phyloP scores from a whole-genome alignment of 176 grass and related monocot species.

The Avena insularis region DNA sequence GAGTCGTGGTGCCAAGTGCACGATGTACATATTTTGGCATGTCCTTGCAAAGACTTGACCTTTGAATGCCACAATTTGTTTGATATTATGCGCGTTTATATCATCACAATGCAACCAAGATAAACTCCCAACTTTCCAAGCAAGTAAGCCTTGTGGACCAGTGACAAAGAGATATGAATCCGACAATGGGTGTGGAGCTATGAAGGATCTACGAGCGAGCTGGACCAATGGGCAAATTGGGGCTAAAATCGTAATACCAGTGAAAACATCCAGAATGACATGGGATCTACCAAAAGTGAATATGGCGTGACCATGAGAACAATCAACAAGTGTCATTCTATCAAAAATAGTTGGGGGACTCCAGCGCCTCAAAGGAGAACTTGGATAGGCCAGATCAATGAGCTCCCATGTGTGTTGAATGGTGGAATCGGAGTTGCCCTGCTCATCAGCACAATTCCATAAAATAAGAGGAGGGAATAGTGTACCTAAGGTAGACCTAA shows the following conservation, averaged over 20 bases:
- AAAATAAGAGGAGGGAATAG: not conserved
- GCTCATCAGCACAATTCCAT: not conserved
- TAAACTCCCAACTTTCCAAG: not conserved
- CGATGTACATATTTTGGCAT: not conserved
- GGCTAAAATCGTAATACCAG: not conserved
- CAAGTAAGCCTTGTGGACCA: not conserved
- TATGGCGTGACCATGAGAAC: constrained; percentile 24
- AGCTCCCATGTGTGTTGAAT: not conserved
- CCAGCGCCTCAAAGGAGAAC: not conserved
- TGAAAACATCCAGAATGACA: not conserved
- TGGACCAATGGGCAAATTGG: not conserved
- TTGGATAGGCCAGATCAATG: not conserved
- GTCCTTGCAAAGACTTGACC: not conserved
- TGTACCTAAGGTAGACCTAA: not conserved
- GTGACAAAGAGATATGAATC: not conserved
- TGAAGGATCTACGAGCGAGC: not conserved
- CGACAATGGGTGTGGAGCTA: not conserved
- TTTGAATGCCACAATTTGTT: not conserved
- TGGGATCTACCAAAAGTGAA: not conserved
- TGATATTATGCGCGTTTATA: not conserved
- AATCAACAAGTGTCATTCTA: not conserved
- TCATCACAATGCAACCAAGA: not conserved
- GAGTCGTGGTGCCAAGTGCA: not conserved
- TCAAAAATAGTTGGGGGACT: not conserved
- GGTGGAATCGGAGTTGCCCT: not conserved